Evolutionary conservation across 768 basidiomycete species (phyloP), one percentile per base, ranked within the genome.

Genomic region (Trametes cinnabarina): DNA sequence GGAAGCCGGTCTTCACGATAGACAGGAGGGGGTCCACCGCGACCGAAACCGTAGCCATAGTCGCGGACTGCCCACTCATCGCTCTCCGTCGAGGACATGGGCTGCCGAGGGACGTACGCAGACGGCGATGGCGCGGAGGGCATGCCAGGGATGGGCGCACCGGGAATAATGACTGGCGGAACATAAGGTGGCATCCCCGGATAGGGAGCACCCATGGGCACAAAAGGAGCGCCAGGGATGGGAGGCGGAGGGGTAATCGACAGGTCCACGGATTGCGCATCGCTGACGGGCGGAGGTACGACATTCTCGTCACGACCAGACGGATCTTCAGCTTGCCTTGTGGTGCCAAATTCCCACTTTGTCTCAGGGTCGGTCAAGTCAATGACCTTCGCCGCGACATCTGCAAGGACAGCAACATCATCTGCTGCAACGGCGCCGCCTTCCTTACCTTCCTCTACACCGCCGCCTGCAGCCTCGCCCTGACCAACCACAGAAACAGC

Each of bases 21-120:
- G 3, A 74, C 75, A 3, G 61, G 62, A 4, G 15, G 22, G 17
- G 60, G 47, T 2, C 74, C 76, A 58, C 76, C 74, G 12, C 74
- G 70, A 1, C 86, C 86, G 60, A 87, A 87, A 4, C 86, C 85
- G 64, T 73, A 87, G 9, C 87, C 86, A 54, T 77, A 87, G 63
- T 88, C 78, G 59, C 76, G 80, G 42, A 87, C 86, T 54, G 78
- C 77, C 68, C 79, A 82, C 11, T 79, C 77, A 32, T 71, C 72
- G 9, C 60, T 41, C 12, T 51, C 62, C 1, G 63, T 46, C 20
- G 61, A 50, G 15, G 55, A 35, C 20, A 28, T 57, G 4, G 54
- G 55, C 40, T 44, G 63, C 12, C 47, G 55, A 6, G 60, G 59
- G n/a, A 54, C 35, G 10, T 61, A 56, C 22, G 46, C 32, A 1